Conservation (phyloP, 148 eudicot species). For the Arctostaphylos glauca region DNA sequence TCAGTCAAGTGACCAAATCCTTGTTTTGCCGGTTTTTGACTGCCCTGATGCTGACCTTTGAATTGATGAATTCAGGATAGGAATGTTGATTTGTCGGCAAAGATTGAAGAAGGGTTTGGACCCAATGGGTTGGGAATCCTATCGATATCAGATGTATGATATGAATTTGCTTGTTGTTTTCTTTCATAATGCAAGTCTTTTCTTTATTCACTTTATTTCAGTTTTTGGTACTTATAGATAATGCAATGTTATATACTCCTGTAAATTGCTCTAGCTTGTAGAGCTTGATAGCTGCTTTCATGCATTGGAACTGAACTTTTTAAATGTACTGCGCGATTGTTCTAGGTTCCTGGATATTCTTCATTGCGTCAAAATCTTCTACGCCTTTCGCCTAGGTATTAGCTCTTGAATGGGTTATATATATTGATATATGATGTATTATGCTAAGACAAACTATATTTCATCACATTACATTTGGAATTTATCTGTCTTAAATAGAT, state of each 20-base stretch:
- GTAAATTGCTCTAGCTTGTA: slow-evolving; percentile 2
- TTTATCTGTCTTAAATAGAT: slow-evolving; percentile 40
- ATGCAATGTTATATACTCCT: not conserved
- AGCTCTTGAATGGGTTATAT: not conserved
- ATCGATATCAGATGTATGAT: slow-evolving; percentile 64
- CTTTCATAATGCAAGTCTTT: not conserved
- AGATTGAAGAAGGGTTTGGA: slow-evolving; percentile 86
- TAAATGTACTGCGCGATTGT: not conserved
- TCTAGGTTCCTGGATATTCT: slow-evolving; percentile 79
- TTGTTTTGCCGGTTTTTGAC: not conserved
- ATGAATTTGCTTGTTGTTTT: not conserved
- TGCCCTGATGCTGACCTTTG: not conserved
- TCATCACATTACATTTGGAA: not conserved
- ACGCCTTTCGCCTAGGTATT: slow-evolving; percentile 76
- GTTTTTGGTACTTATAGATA: not conserved
- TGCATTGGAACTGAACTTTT: slow-evolving; percentile 1
- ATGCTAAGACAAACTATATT: not conserved
- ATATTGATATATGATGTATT: not conserved
- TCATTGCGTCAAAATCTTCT: slow-evolving; percentile 66
- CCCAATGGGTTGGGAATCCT: slow-evolving; percentile 85
- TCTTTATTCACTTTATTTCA: not conserved
- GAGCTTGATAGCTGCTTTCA: not conserved
- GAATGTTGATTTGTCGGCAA: slow-evolving; percentile 55
- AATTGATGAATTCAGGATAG: slow-evolving; percentile 42
- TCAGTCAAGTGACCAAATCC: not conserved